Evolutionary conservation across 2,329 filamentous ascomycete genomes (phyloP).

Genomic region (Capronia americana): DNA sequence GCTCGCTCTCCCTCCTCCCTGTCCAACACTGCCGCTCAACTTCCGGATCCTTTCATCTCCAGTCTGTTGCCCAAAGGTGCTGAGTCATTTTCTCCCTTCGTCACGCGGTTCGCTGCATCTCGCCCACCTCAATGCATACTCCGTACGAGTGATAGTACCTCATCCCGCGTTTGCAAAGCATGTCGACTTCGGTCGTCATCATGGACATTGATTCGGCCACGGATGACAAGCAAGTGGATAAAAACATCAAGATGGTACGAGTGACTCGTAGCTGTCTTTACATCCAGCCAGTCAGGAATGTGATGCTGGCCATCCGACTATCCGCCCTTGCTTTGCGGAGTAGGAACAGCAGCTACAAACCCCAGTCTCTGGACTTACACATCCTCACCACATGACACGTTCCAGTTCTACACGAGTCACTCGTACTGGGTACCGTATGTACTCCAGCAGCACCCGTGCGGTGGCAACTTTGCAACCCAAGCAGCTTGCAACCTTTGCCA

Average conservation of each 20-base stretch:
- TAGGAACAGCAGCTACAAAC: background rate
- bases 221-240: background rate
- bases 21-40: constrained; percentile 1
- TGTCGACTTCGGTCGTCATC: background rate
- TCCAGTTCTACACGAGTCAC: background rate
- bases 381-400: constrained; percentile 1
- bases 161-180: constrained; percentile 2
- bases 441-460: background rate
- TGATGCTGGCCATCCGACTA: background rate
- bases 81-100: background rate
- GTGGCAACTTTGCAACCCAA: constrained; percentile 5
- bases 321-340: constrained; percentile 1
- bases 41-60: constrained; percentile 8
- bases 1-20: background rate
- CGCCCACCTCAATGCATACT: background rate
- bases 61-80: background rate
- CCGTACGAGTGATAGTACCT: too few relatives aligned
- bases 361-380: background rate
- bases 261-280: background rate
- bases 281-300: background rate
- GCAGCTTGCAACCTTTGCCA: background rate
- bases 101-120: constrained; percentile 6
- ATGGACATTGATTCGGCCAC: background rate
- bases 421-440: background rate
- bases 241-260: background rate